Conservation (phyloP, 2,329 filamentous ascomycete species). For the Apiospora arundinis region DNA sequence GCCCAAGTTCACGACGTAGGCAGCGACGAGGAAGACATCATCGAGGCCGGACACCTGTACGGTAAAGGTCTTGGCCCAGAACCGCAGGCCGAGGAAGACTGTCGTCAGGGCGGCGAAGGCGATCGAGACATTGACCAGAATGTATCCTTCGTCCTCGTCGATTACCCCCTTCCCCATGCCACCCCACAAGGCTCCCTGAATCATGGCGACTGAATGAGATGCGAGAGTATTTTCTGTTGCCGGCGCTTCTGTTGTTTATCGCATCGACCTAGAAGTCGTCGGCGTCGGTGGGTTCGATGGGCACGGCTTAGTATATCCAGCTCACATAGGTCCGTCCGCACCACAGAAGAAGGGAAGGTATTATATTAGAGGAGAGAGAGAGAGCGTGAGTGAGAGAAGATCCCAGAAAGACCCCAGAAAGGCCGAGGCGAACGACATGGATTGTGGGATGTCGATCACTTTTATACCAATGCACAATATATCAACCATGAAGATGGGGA, state of each 20-base stretch:
- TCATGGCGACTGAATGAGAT: neutral
- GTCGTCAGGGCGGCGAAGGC: constrained; percentile 30
- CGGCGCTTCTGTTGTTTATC: neutral
- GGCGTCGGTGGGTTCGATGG: neutral
- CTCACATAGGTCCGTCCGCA: constrained; percentile 1
- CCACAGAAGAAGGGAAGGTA: neutral
- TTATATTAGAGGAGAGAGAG: neutral
- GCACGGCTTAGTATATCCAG: neutral
- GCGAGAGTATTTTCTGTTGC: neutral
- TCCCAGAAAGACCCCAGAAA: neutral
- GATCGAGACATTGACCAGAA: constrained; percentile 32
- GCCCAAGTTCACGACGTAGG: constrained; percentile 32
- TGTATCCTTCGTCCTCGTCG: constrained; percentile 20
- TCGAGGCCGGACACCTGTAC: constrained; percentile 27
- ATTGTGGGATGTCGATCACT: neutral
- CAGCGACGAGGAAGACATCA: constrained; percentile 29
- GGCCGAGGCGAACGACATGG: neutral
- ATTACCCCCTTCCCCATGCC: neutral
- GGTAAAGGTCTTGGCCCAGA: constrained; percentile 30
- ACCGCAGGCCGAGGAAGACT: constrained; percentile 27
- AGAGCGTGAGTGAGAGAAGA: neutral
- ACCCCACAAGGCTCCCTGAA: neutral
- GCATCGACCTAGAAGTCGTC: neutral
- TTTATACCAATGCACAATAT: neutral
- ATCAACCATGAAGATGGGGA: neutral